A percentile compares a stretch with the other conserved stretches of the same genome.
phyloP scores from a whole-genome alignment of 1,284 basidiomycete genomes.

The Naganishia albida region DNA sequence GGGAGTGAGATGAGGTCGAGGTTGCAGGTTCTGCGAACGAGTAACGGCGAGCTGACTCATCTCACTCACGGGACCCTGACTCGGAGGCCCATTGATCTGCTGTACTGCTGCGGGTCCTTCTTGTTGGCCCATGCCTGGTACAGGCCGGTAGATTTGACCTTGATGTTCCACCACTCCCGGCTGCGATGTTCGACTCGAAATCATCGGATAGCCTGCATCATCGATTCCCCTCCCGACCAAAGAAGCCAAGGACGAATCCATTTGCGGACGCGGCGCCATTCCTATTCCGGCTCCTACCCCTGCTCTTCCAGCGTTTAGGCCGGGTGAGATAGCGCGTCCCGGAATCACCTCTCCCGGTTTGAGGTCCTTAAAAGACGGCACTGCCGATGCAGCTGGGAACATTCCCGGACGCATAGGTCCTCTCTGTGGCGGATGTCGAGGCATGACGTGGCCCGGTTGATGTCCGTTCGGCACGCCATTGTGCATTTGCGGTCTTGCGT shows the following conservation, averaged over 20 bases:
- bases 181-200: not conserved
- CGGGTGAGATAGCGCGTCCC: not conserved
- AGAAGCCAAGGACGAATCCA: not conserved
- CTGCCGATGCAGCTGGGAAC: conserved; percentile 6
- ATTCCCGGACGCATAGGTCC: conserved; percentile 7
- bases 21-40: not conserved
- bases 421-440: not conserved
- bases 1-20: not conserved
- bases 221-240: conserved; percentile 8
- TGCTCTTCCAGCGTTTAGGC: not conserved
- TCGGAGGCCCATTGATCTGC: not conserved
- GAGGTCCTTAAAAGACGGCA: not conserved
- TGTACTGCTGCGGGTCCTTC: not conserved
- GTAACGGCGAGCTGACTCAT: conserved; percentile 11
- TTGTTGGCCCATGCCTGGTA: conserved; percentile 17
- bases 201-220: conserved; percentile 23
- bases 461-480: not conserved
- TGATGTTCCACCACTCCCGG: not conserved
- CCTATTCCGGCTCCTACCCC: not conserved
- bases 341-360: conserved; percentile 18
- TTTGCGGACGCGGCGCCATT: conserved; percentile 13
- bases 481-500: not conserved
- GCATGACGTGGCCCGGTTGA: not conserved
- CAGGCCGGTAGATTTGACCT: conserved; percentile 8
- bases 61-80: not conserved